Base-by-base conservation (phyloP, 257 asterid species). In the Nicotiana attenuata region DNA sequence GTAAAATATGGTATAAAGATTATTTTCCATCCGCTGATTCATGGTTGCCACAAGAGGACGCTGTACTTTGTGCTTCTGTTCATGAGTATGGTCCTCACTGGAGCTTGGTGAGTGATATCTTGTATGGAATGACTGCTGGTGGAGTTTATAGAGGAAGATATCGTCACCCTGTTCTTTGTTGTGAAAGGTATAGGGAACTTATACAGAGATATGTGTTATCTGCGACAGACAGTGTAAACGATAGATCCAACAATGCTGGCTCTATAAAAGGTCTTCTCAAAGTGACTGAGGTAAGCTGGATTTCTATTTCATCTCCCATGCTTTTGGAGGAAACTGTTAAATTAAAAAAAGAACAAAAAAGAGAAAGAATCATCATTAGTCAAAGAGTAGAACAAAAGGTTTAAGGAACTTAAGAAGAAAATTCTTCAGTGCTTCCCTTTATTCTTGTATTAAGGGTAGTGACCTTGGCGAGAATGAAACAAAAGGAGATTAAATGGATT, bases 141-240 rank as follows among this genome's bases (percentile, higher is more conserved):
- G 99, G 99, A 66, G 85, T 82, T 78, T 96, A 90, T 83, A 87
- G 93, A 31, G 99, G 99, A 68, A 89, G 93, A 89, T 93, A 87
- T 83, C 97, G 98, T 66, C 93, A 93, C 87, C 97, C 95, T 77
- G 88, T 90, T 61, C 97, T 94, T 85, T 96, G 99, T 87, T 92
- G 96, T 56, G 99, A 96, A 90, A 93, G 99, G 85, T 92, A 89
- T 85, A 90, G 99, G 93, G 98, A 92, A 80, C 93, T 96, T 52
- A 81, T 90, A 24, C 99, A 96, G 79, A 94, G 88, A 88, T 89
- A 96, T 81, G 90, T 96, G 69, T 87, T 96, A 61, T 91, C 98
- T 41, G 84, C 81, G 41, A 83, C 84, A 77, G 99, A 94, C 78
- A 80, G 89, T 84, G 78, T 90, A 55, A 89, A 87, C 84, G 98